Evolutionary conservation across 2,329 filamentous ascomycete genomes (phyloP), one percentile per base, ranked within the genome.

Genomic region (Penicillium sp.): DNA sequence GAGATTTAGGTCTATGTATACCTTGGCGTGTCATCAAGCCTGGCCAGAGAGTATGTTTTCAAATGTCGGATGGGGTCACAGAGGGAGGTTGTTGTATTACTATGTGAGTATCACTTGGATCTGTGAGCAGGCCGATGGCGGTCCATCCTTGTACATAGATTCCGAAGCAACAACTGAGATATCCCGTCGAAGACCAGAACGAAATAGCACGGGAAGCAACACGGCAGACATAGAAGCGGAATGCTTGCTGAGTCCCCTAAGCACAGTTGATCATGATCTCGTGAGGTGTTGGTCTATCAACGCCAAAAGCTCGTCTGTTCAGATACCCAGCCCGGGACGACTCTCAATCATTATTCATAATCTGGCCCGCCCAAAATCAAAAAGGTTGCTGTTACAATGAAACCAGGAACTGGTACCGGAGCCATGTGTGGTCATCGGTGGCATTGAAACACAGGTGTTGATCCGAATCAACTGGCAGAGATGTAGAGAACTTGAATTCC

Each of bases 401-500:
- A 21, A 40, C 21, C 38, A 40, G 21, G 9, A 40, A 18, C 16
- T 39, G 11, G 43, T 14, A 40, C 38, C 18, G 24, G 24, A 36
- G 10, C 34, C 10, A n/a, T 14, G 5, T n/a, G 5, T n/a, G 34
- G 3, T 29, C 43, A 44, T 40, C 34, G 32, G 32, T 39, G 16
- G 48, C 14, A 40, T 29, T 24, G 42, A 47, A 31, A 31, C 11
- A 45, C 22, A 45, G 48, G 29, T 24, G 47, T 40, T 32, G 27
- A 36, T 16, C 21, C 5, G 32, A 44, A 48, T 67, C 53, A 73
- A 54, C 62, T 65, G 11, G 70, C 66, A 5, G 74, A 73, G 34
- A 77, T 77, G 56, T 77, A 77, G 27, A 77, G 66, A 16, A 72
- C 69, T 72, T 27, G 4, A 45, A 1, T 10, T 29, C 18, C 18